Conservation (phyloP, 108 stramenopile species). For the Fistulifera solaris region DNA sequence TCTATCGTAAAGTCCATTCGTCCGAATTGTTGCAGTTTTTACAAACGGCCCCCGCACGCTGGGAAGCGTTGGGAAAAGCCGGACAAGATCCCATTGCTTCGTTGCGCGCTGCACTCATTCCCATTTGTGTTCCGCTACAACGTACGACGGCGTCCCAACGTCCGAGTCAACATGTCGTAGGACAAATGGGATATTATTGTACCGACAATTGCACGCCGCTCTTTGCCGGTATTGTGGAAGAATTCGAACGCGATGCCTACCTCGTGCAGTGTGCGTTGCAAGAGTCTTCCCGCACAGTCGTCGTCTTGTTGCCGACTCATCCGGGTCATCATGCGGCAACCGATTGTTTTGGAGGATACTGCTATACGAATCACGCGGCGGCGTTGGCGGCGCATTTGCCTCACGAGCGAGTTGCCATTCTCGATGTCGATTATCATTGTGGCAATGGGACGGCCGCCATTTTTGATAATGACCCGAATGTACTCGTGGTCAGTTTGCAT, state of each 20-base stretch:
- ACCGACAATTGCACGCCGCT: constrained; percentile 65
- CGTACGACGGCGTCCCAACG: constrained; percentile 28
- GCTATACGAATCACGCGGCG: constrained; percentile 62
- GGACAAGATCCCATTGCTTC: constrained; percentile 19
- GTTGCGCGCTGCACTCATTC: constrained; percentile 18
- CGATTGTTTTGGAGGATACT: constrained; percentile 80
- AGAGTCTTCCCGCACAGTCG: not conserved
- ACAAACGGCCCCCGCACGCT: constrained; percentile 27
- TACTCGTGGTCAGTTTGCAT: constrained; percentile 64
- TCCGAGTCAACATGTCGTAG: constrained; percentile 57
- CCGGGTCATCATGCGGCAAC: constrained; percentile 71
- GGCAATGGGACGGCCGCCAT: constrained; percentile 77
- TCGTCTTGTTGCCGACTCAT: constrained; percentile 51
- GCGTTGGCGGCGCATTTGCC: constrained; percentile 52
- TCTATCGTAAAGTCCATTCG: constrained; percentile 22
- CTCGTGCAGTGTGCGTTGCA: constrained; percentile 38
- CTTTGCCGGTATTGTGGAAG: constrained; percentile 32
- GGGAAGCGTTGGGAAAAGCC: constrained; percentile 24
- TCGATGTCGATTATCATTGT: constrained; percentile 65
- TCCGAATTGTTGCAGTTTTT: constrained; percentile 29
- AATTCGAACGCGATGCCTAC: constrained; percentile 48
- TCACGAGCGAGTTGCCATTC: constrained; percentile 27
- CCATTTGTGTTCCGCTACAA: constrained; percentile 25
- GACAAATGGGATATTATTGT: constrained; percentile 69
- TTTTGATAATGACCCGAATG: constrained; percentile 48